These are phyloP conservation scores for Trifolium subterraneum DNA, from an alignment of 306 rosid genomes.

Conservation along the genomic window DNA sequence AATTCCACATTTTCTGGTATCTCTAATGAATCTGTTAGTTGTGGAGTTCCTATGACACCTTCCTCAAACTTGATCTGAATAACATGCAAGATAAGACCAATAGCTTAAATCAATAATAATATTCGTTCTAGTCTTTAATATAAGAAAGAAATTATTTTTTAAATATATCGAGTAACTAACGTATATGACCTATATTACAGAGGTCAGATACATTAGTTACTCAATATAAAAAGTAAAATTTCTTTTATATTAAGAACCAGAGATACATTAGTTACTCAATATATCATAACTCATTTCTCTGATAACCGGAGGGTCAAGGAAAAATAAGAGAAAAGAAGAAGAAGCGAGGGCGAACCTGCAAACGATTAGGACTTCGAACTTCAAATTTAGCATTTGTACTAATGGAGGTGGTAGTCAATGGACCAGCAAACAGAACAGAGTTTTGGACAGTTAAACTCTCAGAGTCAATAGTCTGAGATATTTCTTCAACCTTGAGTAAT, in stretches of 20 bases:
- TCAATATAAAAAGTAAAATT: too few species aligned
- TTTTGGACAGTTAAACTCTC: constrained; percentile 71
- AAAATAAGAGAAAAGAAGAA: background rate
- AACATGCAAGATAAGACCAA: background rate
- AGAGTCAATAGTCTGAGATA: constrained; percentile 88
- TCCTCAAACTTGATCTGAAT: constrained; percentile 80
- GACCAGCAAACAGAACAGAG: constrained; percentile 80
- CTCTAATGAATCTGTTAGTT: constrained; percentile 83
- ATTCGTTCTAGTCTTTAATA: too few species aligned
- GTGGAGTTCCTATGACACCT: constrained; percentile 93
- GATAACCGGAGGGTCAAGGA: background rate
- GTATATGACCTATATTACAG: too few species aligned
- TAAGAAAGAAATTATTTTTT: too few species aligned
- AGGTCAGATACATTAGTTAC: too few species aligned
- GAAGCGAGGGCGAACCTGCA: constrained; percentile 59
- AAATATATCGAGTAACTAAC: too few species aligned
- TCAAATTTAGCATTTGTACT: constrained; percentile 85
- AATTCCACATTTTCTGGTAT: constrained; percentile 88
- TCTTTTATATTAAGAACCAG: too few species aligned
- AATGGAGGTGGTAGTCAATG: constrained; percentile 82
- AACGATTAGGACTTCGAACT: constrained; percentile 85
- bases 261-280: too few species aligned
- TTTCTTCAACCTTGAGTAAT: constrained; percentile 81
- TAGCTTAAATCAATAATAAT: too few species aligned
- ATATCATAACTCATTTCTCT: background rate